Base-by-base conservation (phyloP, 495 filamentous ascomycete genomes). In the Durotheca rogersii region DNA sequence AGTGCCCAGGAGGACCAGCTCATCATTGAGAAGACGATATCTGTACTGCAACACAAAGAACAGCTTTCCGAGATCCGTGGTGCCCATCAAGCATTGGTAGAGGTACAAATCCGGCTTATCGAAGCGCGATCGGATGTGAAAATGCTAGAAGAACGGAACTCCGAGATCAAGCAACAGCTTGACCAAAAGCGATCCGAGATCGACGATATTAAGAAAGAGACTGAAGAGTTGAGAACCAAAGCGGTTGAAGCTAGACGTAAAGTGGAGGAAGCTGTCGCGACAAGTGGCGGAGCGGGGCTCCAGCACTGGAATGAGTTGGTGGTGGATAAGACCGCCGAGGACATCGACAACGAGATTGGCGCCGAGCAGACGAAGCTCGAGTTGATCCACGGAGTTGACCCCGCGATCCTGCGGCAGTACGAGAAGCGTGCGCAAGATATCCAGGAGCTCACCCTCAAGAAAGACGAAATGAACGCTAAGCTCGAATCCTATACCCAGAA, bases 81-180 rank as follows among this genome's bases (percentile, higher is more conserved):
- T 20, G 65, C 76, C 7, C 81, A 88, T 44, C 76, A 84, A 31
- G 76, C 80, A 21, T 72, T 90, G 7, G 63, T 89, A 10, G 82
- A 88, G 58, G 75, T 77, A 1, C 77, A 88, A 46, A 66, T 96
- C 33, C 73, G 79, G 36, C 71, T 83, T 5, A 73, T 91, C 21
- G 94, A 98, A 70, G 91, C 89, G 0, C 64, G 71, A 6, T 96
- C 90, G 0, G 93, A 96, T 53, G 64, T 86, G 4, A 78, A 82
- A 41, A 72, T 70, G 9, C 70, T 95, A 5, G 77, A 77, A 56
- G 68, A 68, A 11, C 84, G 81, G 25, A 88, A 89, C 54, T 40
- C 56, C 2, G 75, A 83, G 11, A 80, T 88, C 35, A 72, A 67
- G 25, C 63, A 73, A 41, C 69, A 70, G 38, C 67, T 91, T 0